phyloP scores from a whole-genome alignment of 192 early-diverging fungal genomes.

The Coemansia sp. region DNA sequence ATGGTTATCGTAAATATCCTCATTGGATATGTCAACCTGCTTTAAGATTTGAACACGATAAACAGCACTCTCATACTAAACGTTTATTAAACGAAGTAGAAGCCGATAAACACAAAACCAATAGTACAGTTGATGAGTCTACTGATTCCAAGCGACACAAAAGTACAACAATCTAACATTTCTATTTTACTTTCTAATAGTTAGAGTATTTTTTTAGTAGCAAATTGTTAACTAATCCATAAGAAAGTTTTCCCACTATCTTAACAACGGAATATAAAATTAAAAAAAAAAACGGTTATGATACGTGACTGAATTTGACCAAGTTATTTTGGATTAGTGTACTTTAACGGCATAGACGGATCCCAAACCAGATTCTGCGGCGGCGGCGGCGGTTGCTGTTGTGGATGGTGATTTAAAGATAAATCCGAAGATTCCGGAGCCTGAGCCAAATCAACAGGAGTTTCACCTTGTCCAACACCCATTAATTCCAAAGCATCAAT shows the following conservation, averaged over 20 bases:
- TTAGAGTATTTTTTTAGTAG: no score
- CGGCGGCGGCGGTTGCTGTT: conserved; percentile 2
- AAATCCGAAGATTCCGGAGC: conserved; percentile 3
- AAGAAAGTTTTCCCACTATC: no score
- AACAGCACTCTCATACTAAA: conserved; percentile 41
- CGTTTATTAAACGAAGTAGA: conserved; percentile 45
- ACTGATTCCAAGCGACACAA: background rate
- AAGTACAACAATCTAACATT: no score
- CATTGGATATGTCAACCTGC: conserved; percentile 64
- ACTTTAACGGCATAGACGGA: conserved; percentile 46
- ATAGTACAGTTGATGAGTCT: background rate
- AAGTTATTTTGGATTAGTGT: conserved; percentile 23
- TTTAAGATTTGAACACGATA: conserved; percentile 56
- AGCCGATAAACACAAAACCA: background rate
- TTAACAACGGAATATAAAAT: background rate
- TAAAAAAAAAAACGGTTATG: background rate
- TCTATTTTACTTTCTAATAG: no score
- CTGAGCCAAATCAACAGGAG: conserved; percentile 25
- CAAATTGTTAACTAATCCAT: no score
- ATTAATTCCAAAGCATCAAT: conserved; percentile 63
- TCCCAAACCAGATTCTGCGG: conserved; percentile 39
- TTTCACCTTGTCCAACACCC: conserved; percentile 28
- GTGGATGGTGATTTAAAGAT: conserved; percentile 6
- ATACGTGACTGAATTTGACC: background rate
- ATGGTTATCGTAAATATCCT: conserved; percentile 58